Conservation (phyloP, 1,284 basidiomycete genomes). For the Coniferiporia weirii region DNA sequence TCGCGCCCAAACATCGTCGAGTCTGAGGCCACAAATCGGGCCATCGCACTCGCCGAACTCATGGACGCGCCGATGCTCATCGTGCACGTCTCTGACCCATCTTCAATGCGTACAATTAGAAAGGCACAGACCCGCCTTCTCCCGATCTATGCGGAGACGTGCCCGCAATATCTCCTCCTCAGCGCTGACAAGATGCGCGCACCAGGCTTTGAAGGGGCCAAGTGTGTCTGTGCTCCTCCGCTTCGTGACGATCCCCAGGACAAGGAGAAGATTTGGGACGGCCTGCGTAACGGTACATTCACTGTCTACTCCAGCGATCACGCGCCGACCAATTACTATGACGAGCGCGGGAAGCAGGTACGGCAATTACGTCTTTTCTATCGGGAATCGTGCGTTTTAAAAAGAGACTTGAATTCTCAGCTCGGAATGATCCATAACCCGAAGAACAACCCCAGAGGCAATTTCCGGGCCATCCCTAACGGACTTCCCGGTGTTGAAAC, state of each 20-base stretch:
- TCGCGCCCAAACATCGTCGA: slow-evolving; percentile 25
- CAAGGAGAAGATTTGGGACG: slow-evolving; percentile 23
- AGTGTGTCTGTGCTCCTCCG: slow-evolving; percentile 23
- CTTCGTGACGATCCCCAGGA: slow-evolving; percentile 21
- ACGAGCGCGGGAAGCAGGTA: slow-evolving; percentile 20
- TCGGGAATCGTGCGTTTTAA: neutral
- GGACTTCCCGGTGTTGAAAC: slow-evolving; percentile 24
- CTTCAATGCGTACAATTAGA: slow-evolving; percentile 20
- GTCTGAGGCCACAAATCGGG: slow-evolving; percentile 23
- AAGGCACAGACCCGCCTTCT: slow-evolving; percentile 24
- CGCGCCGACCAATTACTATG: slow-evolving; percentile 20
- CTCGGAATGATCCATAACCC: slow-evolving; percentile 19
- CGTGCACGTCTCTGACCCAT: slow-evolving; percentile 23
- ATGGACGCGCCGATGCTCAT: slow-evolving; percentile 25
- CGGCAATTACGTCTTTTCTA: neutral
- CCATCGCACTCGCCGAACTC: slow-evolving; percentile 24
- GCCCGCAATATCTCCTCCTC: slow-evolving; percentile 24
- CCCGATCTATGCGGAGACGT: slow-evolving; percentile 25
- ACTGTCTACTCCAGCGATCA: slow-evolving; percentile 24
- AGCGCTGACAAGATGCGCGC: slow-evolving; percentile 21
- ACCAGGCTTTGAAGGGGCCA: slow-evolving; percentile 24
- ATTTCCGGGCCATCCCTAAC: slow-evolving; percentile 24
- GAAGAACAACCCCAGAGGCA: slow-evolving; percentile 17
- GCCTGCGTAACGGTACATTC: slow-evolving; percentile 23
- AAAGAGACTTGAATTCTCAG: neutral